Base-by-base conservation (phyloP, 805 yeast genomes). In the Saturnispora quitensis region DNA sequence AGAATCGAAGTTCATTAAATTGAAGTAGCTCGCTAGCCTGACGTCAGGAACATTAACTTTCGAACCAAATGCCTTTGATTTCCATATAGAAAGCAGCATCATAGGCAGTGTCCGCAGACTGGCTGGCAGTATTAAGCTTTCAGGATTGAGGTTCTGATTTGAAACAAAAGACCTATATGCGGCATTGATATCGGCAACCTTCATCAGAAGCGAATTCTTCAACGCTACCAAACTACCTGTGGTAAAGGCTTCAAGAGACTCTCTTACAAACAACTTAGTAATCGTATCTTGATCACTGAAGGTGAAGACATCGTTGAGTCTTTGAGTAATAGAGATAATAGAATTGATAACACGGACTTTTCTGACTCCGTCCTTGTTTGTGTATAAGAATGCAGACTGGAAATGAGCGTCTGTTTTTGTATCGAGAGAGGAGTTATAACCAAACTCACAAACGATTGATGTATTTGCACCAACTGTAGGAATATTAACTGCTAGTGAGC, bases 361-460 rank as follows among this genome's bases (percentile, higher is more conserved):
- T 57, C 97, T 73, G 8, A 74, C 68, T 22, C 99, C 99, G 46
- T 74, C 74, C 2, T 74, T 62, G 45, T 89, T 86, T 0, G 97
- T 90, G 64, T 89, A 91, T 51, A 93, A 70, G 27, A 93, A 58
- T 0, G 98, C 97, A 1, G 87, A 85, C 68, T 93, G 99, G 72
- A 91, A 88, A 65, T 89, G 93, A 22, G 88, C 86, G 65, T 89
- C 97, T 38, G 76, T 73, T 54, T 80, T 80, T 2, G 85, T 73
- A 53, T 82, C 78, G 34, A 89, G 71, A 54, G 80, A 80, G 3
- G 89, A 89, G 62, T 89, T 97, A 61, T 87, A 85, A 45, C 75
- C 75, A 60, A 91, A 80, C 49, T 88, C 74, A 2, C 87, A 83
- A 9, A 87, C 84, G 46, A 88, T 65, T 5, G 84, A 74, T 44